A percentile compares a stretch with the other conserved stretches of the same genome.
phyloP scores from a whole-genome alignment of 2,329 filamentous ascomycete species.

The Venturia carpophila region DNA sequence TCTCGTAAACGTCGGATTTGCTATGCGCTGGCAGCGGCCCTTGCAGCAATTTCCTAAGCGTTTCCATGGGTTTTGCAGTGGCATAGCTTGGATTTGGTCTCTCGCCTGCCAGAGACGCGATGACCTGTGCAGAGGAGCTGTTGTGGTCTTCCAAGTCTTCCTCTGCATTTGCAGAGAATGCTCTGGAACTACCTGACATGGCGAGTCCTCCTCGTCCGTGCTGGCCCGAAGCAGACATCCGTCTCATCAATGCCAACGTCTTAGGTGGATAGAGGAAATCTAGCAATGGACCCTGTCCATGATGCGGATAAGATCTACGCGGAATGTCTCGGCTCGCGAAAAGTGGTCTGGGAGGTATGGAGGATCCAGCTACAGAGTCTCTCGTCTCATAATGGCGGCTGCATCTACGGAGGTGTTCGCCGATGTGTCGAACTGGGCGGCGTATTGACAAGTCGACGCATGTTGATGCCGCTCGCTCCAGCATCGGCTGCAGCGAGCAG shows the following conservation, averaged over 20 bases:
- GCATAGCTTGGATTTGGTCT: neutral
- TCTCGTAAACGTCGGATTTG: neutral
- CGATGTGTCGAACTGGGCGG: neutral
- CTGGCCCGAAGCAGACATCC: slow-evolving; percentile 24
- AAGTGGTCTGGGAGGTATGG: neutral
- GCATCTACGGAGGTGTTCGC: slow-evolving; percentile 18
- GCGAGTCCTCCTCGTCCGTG: slow-evolving; percentile 22
- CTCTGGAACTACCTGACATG: slow-evolving; percentile 18
- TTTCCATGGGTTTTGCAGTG: neutral
- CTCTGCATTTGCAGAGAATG: neutral
- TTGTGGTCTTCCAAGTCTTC: neutral
- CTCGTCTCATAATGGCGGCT: neutral
- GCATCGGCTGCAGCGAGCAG: slow-evolving; percentile 35
- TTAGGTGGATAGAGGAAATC: slow-evolving; percentile 43
- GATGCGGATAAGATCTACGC: neutral
- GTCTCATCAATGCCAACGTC: slow-evolving; percentile 34
- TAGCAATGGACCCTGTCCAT: slow-evolving; percentile 26
- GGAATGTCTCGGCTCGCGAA: neutral
- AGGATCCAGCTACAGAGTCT: neutral
- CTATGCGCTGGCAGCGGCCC: slow-evolving; percentile 1
- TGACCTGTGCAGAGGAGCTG: neutral
- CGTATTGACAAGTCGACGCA: slow-evolving; percentile 40
- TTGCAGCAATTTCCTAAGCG: neutral
- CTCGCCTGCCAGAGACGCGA: neutral
- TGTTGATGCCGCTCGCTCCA: slow-evolving; percentile 49